Evolutionary conservation across 2,329 filamentous ascomycete species (phyloP), one percentile per base, ranked within the genome.

Genomic region (Epichloe festucae): DNA sequence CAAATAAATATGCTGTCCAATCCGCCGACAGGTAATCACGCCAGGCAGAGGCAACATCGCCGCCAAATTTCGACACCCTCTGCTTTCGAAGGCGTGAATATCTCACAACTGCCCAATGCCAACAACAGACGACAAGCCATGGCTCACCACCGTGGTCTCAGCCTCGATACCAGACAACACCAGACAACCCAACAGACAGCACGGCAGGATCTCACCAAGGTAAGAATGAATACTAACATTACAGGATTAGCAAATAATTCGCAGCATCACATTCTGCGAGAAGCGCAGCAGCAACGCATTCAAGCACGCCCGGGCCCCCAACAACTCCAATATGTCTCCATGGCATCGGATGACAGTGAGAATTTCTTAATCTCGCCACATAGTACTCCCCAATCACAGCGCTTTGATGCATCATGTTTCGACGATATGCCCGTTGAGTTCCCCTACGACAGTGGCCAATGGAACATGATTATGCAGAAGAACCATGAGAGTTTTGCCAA

Each of bases 1-100:
- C 81, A 77, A 75, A 76, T 73, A 79, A 75, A 53, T 14, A 90
- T 90, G 87, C 83, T 89, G 82, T 86, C 85, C 73, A 82, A 84
- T 74, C 75, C 80, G 67, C 75, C 79, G 65, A 81, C 77, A 72
- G 82, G 76, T 75, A 81, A 88, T 74, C 83, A 87, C 67, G 78
- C 78, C 70, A 60, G 65, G 44, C 67, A 68, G 61, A 62, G 62
- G 61, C 66, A 67, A 51, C 89, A 95, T 73, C 80, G 87, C 69
- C 85, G 89, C 73, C 89, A 95, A 75, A 84, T 87, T 64, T 95
- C 89, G 63, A 91, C 87, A 65, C 87, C 87, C 58, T 80, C 78
- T 69, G 79, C 78, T 67, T 87, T 87, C 71, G 87, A 91, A 67
- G 80, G 81, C 63, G 78, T 81, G 66, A 85, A 82, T 77, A 80